Evolutionary conservation across 1,284 basidiomycete species (phyloP), one percentile per base, ranked within the genome.

Genomic region (Takashimella tepidaria): DNA sequence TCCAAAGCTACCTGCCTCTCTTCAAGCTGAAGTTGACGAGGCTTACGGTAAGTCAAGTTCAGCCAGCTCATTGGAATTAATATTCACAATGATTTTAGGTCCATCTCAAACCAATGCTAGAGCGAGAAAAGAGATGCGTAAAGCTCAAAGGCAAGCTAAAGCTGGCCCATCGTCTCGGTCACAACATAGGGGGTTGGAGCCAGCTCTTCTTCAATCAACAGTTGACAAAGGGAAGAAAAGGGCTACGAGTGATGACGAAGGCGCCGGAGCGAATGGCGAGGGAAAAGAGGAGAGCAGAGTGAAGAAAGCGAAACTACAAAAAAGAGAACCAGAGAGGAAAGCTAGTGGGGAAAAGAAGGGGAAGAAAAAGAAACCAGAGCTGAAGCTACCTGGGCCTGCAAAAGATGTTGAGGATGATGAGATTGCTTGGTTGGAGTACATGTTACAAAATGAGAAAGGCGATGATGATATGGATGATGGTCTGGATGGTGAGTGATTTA

Each of bases 401-500:
- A 42, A 1, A 13, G 77, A 81, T 43, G 79, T 83, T 25, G 89
- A 91, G 61, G 88, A 89, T 63, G 79, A 79, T 1, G 87, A 89
- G 67, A 92, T 91, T 47, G 79, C 82, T 1, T 84, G 86, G 77
- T 77, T 92, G 11, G 89, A 92, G 71, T 78, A 80, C 11, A 84
- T 84, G 70, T 78, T 92, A 16, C 59, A 64, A 20, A 80, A 82
- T 60, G 67, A 76, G 31, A 79, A 78, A 56, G 70, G 62, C 23
- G 63, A 65, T 11, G 72, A 72, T 19, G 69, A 62, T 5, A 63
- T 72, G 45, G 74, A 76, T 24, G 80, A 81, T 63, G 81, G 78
- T 0, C 65, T 82, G 19, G 86, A 85, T 54, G 84, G 82, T 64
- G 81, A 82, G 76, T 82, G 78, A n/a, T 64, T 5, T 21, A 24